A percentile compares a stretch with the other conserved stretches of the same genome.
Conservation (phyloP, 225 moss, liverwort and hornwort genomes). For the Asterella californica region DNA sequence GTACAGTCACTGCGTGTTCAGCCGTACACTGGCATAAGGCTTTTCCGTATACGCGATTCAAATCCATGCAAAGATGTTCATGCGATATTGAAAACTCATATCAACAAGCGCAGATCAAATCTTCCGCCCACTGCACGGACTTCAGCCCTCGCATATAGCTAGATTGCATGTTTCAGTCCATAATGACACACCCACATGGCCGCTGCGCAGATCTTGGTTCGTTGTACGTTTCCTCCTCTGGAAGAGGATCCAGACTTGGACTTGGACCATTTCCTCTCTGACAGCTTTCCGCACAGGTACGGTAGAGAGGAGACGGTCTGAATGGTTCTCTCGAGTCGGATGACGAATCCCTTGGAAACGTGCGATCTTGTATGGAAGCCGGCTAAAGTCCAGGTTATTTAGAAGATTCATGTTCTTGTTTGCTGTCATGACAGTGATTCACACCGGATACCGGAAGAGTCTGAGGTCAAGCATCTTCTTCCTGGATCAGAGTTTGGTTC, state of each 20-base stretch:
- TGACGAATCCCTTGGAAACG: neutral
- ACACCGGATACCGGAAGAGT: conserved; percentile 15
- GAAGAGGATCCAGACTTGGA: conserved; percentile 29
- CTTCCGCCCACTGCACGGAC: no score
- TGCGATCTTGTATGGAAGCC: no score
- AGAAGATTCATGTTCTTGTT: neutral
- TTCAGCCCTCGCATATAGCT: neutral
- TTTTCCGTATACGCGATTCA: neutral
- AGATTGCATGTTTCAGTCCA: neutral
- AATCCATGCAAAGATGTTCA: neutral
- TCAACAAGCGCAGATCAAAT: neutral
- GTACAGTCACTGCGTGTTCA: neutral
- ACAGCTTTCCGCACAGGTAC: conserved; percentile 35
- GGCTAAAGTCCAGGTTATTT: neutral
- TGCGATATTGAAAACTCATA: neutral
- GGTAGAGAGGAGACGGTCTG: neutral
- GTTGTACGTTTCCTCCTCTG: conserved; percentile 24
- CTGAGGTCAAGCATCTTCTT: conserved; percentile 19
- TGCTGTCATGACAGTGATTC: conserved; percentile 17
- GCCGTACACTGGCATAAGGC: neutral
- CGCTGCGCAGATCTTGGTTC: conserved; percentile 31
- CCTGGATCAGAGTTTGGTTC: conserved; percentile 20
- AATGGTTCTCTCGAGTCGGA: neutral
- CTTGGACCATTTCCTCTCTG: conserved; percentile 33
- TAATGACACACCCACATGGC: neutral